Conservation (phyloP, 140 eudicot genomes). For the Senecio squalidus region DNA sequence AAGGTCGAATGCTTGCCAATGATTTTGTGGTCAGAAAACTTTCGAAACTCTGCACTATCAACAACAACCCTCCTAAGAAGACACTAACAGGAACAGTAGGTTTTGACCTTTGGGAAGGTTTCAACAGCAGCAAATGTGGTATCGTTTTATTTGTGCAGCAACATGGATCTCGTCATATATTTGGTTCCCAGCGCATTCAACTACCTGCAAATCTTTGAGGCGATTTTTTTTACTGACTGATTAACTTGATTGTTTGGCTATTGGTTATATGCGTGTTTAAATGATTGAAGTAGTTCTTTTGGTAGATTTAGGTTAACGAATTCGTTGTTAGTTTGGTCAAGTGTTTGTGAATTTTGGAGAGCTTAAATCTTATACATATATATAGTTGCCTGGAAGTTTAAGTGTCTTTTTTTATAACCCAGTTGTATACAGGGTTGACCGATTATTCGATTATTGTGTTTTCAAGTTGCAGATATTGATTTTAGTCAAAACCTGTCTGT, state of each 20-base stretch:
- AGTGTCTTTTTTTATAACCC: too few species aligned
- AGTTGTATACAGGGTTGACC: too few species aligned
- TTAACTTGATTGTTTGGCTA: constrained; percentile 6
- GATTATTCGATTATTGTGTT: too few species aligned
- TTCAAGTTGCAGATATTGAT: too few species aligned
- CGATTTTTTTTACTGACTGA: neutral
- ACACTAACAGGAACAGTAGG: constrained; percentile 49
- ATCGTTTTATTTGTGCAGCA: constrained; percentile 53
- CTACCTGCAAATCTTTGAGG: constrained; percentile 47
- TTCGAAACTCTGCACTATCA: constrained; percentile 51
- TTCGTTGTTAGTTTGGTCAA: constrained; percentile 15
- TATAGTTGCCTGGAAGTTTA: too few species aligned
- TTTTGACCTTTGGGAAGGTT: constrained; percentile 69
- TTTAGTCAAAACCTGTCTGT: too few species aligned
- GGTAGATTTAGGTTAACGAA: constrained; percentile 3
- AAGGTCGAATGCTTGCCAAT: constrained; percentile 60
- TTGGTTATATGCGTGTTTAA: constrained; percentile 10
- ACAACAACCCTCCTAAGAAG: constrained; percentile 62
- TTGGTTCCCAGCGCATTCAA: constrained; percentile 64
- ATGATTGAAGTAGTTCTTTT: constrained; percentile 13
- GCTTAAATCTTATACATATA: neutral
- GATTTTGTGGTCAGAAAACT: constrained; percentile 85
- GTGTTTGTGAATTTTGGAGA: neutral
- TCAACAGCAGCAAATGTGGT: constrained; percentile 66
- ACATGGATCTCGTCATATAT: constrained; percentile 54